Percentiles rank a stretch among this genome's conserved stretches.
These are phyloP conservation scores for Xerocomellus dryophilus DNA, from an alignment of 768 basidiomycete genomes.

Conservation along the genomic window DNA sequence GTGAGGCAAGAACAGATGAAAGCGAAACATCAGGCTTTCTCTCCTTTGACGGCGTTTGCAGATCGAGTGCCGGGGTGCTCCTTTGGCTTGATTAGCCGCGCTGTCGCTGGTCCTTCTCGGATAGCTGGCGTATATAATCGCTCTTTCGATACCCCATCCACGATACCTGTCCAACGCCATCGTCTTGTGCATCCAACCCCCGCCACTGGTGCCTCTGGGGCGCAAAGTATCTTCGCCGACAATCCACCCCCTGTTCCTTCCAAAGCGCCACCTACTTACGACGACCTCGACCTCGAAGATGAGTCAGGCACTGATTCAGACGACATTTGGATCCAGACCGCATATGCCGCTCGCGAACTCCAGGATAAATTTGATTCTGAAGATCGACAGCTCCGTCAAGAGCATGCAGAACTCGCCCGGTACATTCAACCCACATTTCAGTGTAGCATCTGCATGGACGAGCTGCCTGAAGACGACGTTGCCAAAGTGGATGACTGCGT, in stretches of 20 bases:
- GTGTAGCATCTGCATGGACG: slow-evolving; percentile 59
- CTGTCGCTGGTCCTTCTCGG: slow-evolving; percentile 27
- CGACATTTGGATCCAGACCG: slow-evolving; percentile 2
- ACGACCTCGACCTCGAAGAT: slow-evolving; percentile 11
- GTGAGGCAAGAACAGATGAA: slow-evolving; percentile 16
- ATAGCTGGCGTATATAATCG: background rate
- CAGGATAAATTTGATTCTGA: slow-evolving; percentile 43
- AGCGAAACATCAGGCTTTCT: background rate
- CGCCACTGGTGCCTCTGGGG: background rate
- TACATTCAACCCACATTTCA: slow-evolving; percentile 39
- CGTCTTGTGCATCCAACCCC: background rate
- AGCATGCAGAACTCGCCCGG: slow-evolving; percentile 31
- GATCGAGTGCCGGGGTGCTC: background rate
- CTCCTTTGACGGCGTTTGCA: background rate
- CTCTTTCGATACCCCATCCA: background rate
- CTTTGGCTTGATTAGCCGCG: slow-evolving; percentile 14
- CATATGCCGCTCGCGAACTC: slow-evolving; percentile 25
- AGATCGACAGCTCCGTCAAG: slow-evolving; percentile 35
- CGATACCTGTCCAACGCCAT: background rate
- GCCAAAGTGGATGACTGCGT: slow-evolving; percentile 43
- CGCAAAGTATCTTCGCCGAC: slow-evolving; percentile 26
- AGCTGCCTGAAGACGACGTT: slow-evolving; percentile 40
- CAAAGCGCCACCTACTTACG: slow-evolving; percentile 4
- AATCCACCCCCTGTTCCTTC: slow-evolving; percentile 26
- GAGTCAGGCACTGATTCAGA: background rate